These are phyloP conservation scores for Gaeumannomyces sp. DNA, from an alignment of 2,329 filamentous ascomycete species.

Conservation along the genomic window DNA sequence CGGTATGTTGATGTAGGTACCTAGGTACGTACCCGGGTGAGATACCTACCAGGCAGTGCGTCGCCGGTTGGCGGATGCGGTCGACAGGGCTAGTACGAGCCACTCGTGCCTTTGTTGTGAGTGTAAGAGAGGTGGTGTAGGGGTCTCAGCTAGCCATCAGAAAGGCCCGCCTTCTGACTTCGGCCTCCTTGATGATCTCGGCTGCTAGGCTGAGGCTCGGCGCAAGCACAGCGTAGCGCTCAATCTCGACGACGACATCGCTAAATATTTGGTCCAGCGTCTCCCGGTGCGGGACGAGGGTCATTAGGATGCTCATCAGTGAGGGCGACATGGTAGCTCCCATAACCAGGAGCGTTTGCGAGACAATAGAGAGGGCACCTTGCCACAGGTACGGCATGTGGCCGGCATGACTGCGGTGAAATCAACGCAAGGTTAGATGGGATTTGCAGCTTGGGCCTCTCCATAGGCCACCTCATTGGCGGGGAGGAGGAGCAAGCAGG, in stretches of 20 bases:
- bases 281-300: conserved; percentile 48
- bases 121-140: neutral
- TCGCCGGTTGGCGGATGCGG: neutral
- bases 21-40: neutral
- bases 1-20: neutral
- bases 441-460: conserved; percentile 9
- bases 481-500: neutral
- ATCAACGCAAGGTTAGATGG: conserved; percentile 20
- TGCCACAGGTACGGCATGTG: conserved; percentile 86
- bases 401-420: conserved; percentile 59
- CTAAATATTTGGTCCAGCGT: conserved; percentile 71
- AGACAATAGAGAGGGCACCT: conserved; percentile 75
- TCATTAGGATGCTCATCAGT: conserved; percentile 58
- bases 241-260: conserved; percentile 69
- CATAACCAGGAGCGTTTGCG: conserved; percentile 77
- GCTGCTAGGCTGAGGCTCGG: conserved; percentile 71
- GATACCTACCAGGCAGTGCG: too few species aligned
- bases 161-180: conserved; percentile 61
- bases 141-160: conserved; percentile 22
- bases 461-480: neutral
- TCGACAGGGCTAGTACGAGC: neutral
- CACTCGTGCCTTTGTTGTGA: neutral
- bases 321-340: conserved; percentile 75
- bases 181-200: conserved; percentile 75
- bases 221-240: conserved; percentile 66